phyloP scores from a whole-genome alignment of 1,139 yeast species.

The Pneumocystis sp. region DNA sequence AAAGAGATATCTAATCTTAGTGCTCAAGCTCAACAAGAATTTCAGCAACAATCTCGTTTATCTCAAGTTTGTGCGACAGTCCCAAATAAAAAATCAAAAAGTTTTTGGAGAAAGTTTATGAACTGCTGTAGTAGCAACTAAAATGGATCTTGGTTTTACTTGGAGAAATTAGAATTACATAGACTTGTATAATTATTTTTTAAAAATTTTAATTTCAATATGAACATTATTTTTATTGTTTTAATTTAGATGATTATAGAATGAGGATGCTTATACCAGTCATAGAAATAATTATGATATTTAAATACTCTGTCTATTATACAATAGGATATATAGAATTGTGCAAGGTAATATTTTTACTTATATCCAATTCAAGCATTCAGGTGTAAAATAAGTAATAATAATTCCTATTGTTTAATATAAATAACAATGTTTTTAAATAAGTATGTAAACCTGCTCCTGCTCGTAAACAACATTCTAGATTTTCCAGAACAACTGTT shows the following conservation, averaged over 20 bases:
- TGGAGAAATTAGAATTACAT: not conserved
- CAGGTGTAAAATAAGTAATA: constrained; percentile 89
- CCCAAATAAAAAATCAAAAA: not conserved
- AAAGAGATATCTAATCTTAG: constrained; percentile 10
- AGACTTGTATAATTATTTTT: not conserved
- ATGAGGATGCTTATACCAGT: not conserved
- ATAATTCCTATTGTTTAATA: constrained; percentile 23
- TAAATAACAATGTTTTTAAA: not conserved
- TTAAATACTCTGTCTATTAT: not conserved
- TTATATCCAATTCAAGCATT: constrained; percentile 81
- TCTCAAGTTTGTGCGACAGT: not conserved
- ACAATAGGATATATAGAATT: not conserved
- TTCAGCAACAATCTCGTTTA: constrained; percentile 9
- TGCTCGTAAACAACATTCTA: constrained; percentile 82
- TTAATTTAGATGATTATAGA: not conserved
- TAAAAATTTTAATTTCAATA: not conserved
- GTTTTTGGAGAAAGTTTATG: not conserved
- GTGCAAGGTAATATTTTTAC: not conserved
- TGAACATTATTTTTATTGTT: not conserved
- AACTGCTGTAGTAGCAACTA: not conserved
- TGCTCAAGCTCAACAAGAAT: constrained; percentile 11
- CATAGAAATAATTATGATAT: not conserved
- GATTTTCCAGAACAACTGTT: constrained; percentile 81
- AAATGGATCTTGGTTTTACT: not conserved
- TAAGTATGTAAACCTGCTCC: constrained; percentile 56